Base-by-base conservation (phyloP, 2,329 filamentous ascomycete species). In the Catunica adiposa region DNA sequence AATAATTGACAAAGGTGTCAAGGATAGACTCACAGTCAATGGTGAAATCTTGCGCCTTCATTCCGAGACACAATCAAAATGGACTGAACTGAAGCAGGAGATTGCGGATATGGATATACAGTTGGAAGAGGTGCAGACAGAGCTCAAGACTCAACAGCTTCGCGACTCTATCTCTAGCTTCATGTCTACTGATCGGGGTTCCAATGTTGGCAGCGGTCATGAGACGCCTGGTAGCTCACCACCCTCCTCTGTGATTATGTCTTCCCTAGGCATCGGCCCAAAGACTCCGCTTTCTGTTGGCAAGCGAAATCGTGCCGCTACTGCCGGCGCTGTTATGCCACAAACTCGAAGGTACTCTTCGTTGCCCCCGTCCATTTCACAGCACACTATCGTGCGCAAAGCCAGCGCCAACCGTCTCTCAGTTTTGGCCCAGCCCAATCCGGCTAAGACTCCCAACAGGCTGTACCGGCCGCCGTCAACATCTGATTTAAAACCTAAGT, bases 1-100 rank as follows among this genome's bases (percentile, higher is more conserved):
- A 40, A 94, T 97, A 65, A 96, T 97, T 53, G 88, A 96, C 62
- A 90, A 88, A 65, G 92, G 92, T n/a, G 84, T 97, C 63, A 86
- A 86, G 65, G 89, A 97, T 64, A 81, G 92, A n/a, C 73, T 96
- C 52, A 97, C 92, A 0, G 88, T 97, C 56, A 97, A 98, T 64
- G 92, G 92, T 47, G 92, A 97, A 68, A 92, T 97, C 60, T 69
- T 97, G 26, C 80, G 89, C 47, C 73, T 97, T 31, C 84, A 95
- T 63, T 79, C 81, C 5, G 89, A 97, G 63, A 84, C 96, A 71
- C 83, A 88, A 63, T 75, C 80, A n/a, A 83, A 84, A 62, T 94
- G 89, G 79, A 78, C 83, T 61, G 77, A 79, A 3, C 71, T 96
- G 53, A 87, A 89, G 64, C 75, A 77, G 14, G 80, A 86, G 60